Base-by-base conservation (phyloP, 305 asterid genomes). In the Stenogyne calaminthoides region DNA sequence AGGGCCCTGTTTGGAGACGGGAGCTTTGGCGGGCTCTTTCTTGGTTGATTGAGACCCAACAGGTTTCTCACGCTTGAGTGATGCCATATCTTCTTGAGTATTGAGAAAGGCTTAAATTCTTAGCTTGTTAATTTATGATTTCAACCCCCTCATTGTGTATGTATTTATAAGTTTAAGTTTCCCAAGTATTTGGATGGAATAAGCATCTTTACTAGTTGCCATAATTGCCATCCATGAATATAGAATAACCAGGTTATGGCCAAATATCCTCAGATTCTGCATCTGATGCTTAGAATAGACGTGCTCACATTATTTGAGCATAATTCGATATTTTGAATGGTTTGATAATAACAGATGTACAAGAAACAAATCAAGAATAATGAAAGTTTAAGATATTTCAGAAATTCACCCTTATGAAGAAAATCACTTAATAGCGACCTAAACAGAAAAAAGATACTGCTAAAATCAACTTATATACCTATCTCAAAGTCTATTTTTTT, bases 1-100 rank as follows among this genome's bases (percentile, higher is more conserved):
- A 14, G 84, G 72, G 9, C 79, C 74, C 9, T 72, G 71, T 54
- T 86, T 89, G 83, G 91, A 25, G 63, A 75, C 79, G 0, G 87
- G 78, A 71, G 84, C 81, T 66, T 85, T 86, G 54, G 77, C 69
- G 2, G 90, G 81, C 55, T 74, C 80, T 75, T 88, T 88, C 84
- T 83, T 88, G 19, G 70, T 63, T 9, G 87, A 69, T 66, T 82
- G 84, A 73, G 86, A 52, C 11, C 77, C 78, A 71, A 69, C 81
- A 1, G 85, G 88, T 80, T 82, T 86, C 77, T 84, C 92, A 36
- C 78, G 67, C 80, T 90, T 88, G 49, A 76, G 56, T 67, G 94
- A 86, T 77, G 94, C 84, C 96, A 88, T 90, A 20, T 70, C 73
- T 42, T 49, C 7, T 7, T 3, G 25, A 55, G 69, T 37, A 73